phyloP scores from a whole-genome alignment of 2,329 filamentous ascomycete genomes.

The Pestalotiopsis sp. region DNA sequence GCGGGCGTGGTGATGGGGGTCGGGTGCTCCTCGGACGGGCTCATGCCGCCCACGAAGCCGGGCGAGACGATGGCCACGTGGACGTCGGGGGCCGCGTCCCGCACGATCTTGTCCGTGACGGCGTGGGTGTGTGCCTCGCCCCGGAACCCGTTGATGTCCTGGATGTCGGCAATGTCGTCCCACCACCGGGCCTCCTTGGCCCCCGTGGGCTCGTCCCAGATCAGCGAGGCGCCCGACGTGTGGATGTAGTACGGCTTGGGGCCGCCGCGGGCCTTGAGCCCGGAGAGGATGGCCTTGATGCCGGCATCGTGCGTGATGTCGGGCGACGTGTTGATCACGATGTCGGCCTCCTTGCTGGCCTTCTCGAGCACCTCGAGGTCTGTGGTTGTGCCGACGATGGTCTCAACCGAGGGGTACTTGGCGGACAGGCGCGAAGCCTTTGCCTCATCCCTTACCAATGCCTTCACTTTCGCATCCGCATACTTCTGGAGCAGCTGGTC shows the following conservation, averaged over 20 bases:
- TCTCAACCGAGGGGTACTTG: constrained; percentile 19
- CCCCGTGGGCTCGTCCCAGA: constrained; percentile 21
- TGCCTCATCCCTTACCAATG: constrained; percentile 17
- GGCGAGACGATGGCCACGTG: constrained; percentile 24
- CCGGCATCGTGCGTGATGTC: constrained; percentile 21
- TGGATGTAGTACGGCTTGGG: constrained; percentile 20
- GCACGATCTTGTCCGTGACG: constrained; percentile 22
- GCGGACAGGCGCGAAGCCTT: constrained; percentile 16
- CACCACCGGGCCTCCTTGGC: constrained; percentile 15
- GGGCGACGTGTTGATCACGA: constrained; percentile 22
- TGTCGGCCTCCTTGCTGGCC: constrained; percentile 19
- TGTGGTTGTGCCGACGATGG: constrained; percentile 16
- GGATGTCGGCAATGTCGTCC: constrained; percentile 22
- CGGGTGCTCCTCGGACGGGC: constrained; percentile 20
- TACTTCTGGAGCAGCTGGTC: constrained; percentile 18
- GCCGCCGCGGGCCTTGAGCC: constrained; percentile 7
- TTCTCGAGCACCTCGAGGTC: constrained; percentile 13
- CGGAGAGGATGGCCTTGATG: constrained; percentile 16
- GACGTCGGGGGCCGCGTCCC: constrained; percentile 14
- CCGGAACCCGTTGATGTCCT: constrained; percentile 15
- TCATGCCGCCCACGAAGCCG: constrained; percentile 23
- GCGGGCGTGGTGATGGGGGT: constrained; percentile 21
- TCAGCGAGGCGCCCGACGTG: constrained; percentile 22
- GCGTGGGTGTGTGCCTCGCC: constrained; percentile 20
- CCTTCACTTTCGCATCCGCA: constrained; percentile 16